phyloP scores from a whole-genome alignment of 371 early-diverging fungal genomes.

The Lichtheimia ornata region DNA sequence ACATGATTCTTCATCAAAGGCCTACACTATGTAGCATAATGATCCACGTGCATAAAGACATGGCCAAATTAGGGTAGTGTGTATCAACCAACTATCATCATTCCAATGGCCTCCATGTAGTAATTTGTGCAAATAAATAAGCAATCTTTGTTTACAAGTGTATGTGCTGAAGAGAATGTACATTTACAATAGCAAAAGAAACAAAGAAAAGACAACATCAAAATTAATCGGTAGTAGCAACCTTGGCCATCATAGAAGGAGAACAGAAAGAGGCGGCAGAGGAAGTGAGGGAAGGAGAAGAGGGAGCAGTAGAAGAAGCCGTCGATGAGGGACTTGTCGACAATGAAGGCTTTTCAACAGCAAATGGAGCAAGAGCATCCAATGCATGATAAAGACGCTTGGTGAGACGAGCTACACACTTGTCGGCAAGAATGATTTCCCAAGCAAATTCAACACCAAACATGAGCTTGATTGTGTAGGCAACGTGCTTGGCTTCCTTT shows the following conservation, averaged over 20 bases:
- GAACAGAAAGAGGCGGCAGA: neutral
- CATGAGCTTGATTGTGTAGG: conserved; percentile 74
- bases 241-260: conserved; percentile 10
- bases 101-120: no score
- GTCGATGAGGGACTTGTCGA: neutral
- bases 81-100: no score
- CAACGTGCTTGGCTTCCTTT: conserved; percentile 72
- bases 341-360: neutral
- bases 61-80: no score
- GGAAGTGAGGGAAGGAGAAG: neutral
- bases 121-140: no score
- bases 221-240: neutral
- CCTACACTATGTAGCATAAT: no score
- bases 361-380: conserved; percentile 38
- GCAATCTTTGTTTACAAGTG: no score
- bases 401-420: conserved; percentile 47
- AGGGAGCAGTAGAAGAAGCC: neutral
- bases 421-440: conserved; percentile 73
- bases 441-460: conserved; percentile 89
- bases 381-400: conserved; percentile 40
- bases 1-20: no score
- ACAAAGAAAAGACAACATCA: no score
- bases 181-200: no score
- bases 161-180: no score
- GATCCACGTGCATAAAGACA: no score